Percentiles rank a stretch among this genome's conserved stretches.
phyloP scores from a whole-genome alignment of 2,329 filamentous ascomycete genomes.

The Parascedosporium putredinis region DNA sequence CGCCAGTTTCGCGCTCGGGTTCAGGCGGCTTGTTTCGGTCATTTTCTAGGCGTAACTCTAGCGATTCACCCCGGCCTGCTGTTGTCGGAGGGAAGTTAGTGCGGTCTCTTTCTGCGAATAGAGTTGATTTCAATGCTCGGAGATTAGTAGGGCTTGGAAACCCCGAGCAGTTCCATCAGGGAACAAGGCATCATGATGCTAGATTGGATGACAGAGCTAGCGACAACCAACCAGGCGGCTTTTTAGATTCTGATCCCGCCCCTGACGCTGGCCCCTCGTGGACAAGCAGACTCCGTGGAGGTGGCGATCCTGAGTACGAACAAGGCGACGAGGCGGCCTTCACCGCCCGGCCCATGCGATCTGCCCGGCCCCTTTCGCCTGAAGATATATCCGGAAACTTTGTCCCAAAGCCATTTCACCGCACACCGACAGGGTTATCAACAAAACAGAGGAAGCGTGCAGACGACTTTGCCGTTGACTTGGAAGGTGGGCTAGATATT shows the following conservation, averaged over 20 bases:
- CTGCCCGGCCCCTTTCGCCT: conserved; percentile 11
- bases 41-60: conserved; percentile 25
- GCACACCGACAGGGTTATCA: conserved; percentile 59
- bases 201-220: conserved; percentile 1
- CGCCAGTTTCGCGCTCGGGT: conserved; percentile 10
- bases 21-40: conserved; percentile 19
- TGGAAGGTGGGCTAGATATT: conserved; percentile 78
- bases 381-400: conserved; percentile 2
- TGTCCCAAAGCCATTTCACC: conserved; percentile 40
- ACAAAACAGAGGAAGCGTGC: conserved; percentile 48
- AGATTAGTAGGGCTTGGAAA: conserved; percentile 15
- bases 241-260: conserved; percentile 19
- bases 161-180: neutral
- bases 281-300: conserved; percentile 25
- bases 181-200: neutral
- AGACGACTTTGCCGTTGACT: conserved; percentile 52
- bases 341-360: conserved; percentile 27
- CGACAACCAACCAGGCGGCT: conserved; percentile 9
- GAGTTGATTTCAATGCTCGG: conserved; percentile 9
- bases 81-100: conserved; percentile 7
- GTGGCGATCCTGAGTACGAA: conserved; percentile 37
- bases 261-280: neutral
- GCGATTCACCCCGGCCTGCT: conserved; percentile 2
- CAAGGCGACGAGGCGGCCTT: conserved; percentile 50
- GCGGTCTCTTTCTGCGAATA: conserved; percentile 11